These are phyloP conservation scores for Sicyos baderoa DNA, from an alignment of 306 rosid species.

Conservation along the genomic window DNA sequence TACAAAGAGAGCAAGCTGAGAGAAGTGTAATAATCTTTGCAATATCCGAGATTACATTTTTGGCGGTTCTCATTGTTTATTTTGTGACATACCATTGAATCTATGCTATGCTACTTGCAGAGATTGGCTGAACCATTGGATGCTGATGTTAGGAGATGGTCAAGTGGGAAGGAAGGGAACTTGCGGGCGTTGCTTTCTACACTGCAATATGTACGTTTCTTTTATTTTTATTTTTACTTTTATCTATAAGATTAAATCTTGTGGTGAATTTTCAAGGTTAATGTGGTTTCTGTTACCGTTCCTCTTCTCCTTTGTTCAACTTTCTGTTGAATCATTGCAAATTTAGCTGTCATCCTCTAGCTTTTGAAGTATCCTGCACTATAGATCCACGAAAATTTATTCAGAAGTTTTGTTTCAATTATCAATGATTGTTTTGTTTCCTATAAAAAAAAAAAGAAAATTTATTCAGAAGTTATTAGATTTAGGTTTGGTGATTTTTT, in stretches of 20 bases:
- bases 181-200: slow-evolving; percentile 95
- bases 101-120: slow-evolving; percentile 44
- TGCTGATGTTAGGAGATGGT: slow-evolving; percentile 96
- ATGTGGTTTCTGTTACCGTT: not conserved
- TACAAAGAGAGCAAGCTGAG: slow-evolving; percentile 84
- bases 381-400: not conserved
- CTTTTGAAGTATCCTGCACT: not conserved
- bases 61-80: slow-evolving; percentile 19
- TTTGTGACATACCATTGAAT: slow-evolving; percentile 25
- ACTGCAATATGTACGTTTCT: slow-evolving; percentile 79
- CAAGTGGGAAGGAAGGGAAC: slow-evolving; percentile 97
- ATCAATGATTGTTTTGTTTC: too few species aligned
- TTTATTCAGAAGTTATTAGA: not conserved
- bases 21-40: slow-evolving; percentile 45
- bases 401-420: too few species aligned
- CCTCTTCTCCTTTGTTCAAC: not conserved
- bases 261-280: slow-evolving; percentile 8
- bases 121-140: slow-evolving; percentile 85
- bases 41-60: not conserved
- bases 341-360: not conserved
- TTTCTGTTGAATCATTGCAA: not conserved
- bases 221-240: slow-evolving; percentile 10
- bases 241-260: not conserved
- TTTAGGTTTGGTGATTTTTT: not conserved
- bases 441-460: too few species aligned